Evolutionary conservation across 2,329 filamentous ascomycete genomes (phyloP).

Genomic region (Mycosphaerella arachidis): DNA sequence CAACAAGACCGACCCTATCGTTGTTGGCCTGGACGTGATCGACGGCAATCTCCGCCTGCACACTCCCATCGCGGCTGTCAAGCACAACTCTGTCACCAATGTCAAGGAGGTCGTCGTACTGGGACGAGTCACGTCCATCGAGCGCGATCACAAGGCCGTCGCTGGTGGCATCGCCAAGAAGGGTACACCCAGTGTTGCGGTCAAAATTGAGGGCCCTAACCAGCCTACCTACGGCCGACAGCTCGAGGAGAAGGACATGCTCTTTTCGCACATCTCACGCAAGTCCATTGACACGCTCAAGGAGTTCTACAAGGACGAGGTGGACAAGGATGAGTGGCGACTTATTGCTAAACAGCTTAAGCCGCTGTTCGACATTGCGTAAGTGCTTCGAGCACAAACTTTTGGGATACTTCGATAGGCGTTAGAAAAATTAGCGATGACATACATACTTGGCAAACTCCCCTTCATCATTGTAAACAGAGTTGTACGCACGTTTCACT

Average conservation of each 20-base stretch:
- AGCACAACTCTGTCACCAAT: slow-evolving; percentile 71
- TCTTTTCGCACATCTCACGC: slow-evolving; percentile 85
- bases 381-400: neutral
- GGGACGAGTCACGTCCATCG: slow-evolving; percentile 94
- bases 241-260: slow-evolving; percentile 80
- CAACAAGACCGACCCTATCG: slow-evolving; percentile 96
- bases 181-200: slow-evolving; percentile 90
- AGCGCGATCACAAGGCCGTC: slow-evolving; percentile 95
- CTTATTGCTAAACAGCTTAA: slow-evolving; percentile 88
- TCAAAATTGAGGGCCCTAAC: slow-evolving; percentile 93
- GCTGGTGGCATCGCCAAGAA: slow-evolving; percentile 72
- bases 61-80: slow-evolving; percentile 85
- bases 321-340: slow-evolving; percentile 88
- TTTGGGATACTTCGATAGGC: neutral
- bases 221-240: slow-evolving; percentile 95
- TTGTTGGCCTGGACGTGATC: slow-evolving; percentile 91
- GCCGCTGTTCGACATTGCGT: slow-evolving; percentile 71
- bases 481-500: too few relatives aligned
- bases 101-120: slow-evolving; percentile 78
- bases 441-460: neutral
- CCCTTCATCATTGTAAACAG: too few relatives aligned
- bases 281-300: slow-evolving; percentile 91
- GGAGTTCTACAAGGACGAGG: slow-evolving; percentile 86
- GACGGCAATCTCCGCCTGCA: slow-evolving; percentile 82
- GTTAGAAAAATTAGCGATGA: neutral